Conservation (phyloP, 805 yeast genomes). For the Komagataella mondaviorum region DNA sequence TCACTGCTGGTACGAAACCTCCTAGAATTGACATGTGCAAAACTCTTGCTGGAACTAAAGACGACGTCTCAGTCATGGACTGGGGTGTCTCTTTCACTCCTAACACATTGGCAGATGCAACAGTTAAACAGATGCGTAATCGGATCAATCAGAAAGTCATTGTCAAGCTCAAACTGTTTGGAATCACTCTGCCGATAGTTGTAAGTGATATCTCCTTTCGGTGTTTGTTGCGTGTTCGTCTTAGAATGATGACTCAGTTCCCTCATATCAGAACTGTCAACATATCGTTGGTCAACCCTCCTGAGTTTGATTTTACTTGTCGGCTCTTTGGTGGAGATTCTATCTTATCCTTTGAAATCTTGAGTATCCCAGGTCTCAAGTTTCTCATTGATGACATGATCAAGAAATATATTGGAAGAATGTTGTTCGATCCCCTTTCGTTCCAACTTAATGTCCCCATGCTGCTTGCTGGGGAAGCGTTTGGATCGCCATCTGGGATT, state of each 20-base stretch:
- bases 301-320: slow-evolving; percentile 75
- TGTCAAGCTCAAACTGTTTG: slow-evolving; percentile 72
- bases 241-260: slow-evolving; percentile 80
- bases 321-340: slow-evolving; percentile 67
- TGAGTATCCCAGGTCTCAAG: slow-evolving; percentile 77
- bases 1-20: slow-evolving; percentile 92
- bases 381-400: slow-evolving; percentile 78
- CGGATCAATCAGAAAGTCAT: slow-evolving; percentile 73
- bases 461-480: slow-evolving; percentile 68
- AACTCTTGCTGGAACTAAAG: slow-evolving; percentile 79
- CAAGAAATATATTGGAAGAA: slow-evolving; percentile 76
- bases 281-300: slow-evolving; percentile 74
- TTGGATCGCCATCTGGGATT: slow-evolving; percentile 78
- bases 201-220: slow-evolving; percentile 71
- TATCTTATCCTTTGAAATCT: slow-evolving; percentile 76
- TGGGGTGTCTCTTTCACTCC: slow-evolving; percentile 92
- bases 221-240: slow-evolving; percentile 63
- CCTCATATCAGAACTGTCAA: slow-evolving; percentile 92
- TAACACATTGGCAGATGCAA: slow-evolving; percentile 74
- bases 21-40: slow-evolving; percentile 86
- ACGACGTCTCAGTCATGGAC: slow-evolving; percentile 94
- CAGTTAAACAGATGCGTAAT: slow-evolving; percentile 72
- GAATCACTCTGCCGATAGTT: slow-evolving; percentile 65
- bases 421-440: slow-evolving; percentile 80
- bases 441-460: slow-evolving; percentile 90